Conservation (phyloP, 192 early-diverging fungal species). For the Chytriomyces sp. region DNA sequence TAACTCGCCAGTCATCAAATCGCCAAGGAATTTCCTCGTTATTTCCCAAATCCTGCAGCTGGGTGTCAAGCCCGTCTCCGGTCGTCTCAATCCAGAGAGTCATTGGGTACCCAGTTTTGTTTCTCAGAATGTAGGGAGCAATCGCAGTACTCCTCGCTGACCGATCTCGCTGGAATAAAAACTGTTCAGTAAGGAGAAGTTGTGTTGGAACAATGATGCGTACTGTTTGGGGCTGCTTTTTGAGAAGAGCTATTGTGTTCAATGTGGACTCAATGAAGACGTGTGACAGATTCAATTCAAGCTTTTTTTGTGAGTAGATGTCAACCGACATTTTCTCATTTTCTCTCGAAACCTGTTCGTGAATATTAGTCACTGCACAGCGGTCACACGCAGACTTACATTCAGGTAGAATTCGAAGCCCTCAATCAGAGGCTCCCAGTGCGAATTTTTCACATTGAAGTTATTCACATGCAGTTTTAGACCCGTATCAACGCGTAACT, state of each 20-base stretch:
- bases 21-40: constrained; percentile 84
- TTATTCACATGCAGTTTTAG: constrained; percentile 82
- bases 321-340: constrained; percentile 59
- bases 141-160: constrained; percentile 44
- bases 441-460: constrained; percentile 96
- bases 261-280: constrained; percentile 59
- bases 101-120: constrained; percentile 89
- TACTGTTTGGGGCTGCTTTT: constrained; percentile 21
- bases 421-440: constrained; percentile 98
- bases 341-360: constrained; percentile 33
- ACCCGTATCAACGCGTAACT: constrained; percentile 65
- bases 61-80: constrained; percentile 62
- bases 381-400: constrained; percentile 19
- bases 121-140: constrained; percentile 83
- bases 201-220: constrained; percentile 11
- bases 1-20: constrained; percentile 95
- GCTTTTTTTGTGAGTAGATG: constrained; percentile 68
- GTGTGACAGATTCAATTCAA: constrained; percentile 89
- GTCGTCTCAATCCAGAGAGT: constrained; percentile 81
- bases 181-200: neutral
- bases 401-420: constrained; percentile 75
- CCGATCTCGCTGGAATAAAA: constrained; percentile 13
- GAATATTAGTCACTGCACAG: neutral
- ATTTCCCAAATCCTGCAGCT: constrained; percentile 71
- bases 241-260: constrained; percentile 37